A percentile compares a stretch with the other conserved stretches of the same genome.
phyloP scores from a whole-genome alignment of 768 basidiomycete species.

The Rhodocollybia butyracea region DNA sequence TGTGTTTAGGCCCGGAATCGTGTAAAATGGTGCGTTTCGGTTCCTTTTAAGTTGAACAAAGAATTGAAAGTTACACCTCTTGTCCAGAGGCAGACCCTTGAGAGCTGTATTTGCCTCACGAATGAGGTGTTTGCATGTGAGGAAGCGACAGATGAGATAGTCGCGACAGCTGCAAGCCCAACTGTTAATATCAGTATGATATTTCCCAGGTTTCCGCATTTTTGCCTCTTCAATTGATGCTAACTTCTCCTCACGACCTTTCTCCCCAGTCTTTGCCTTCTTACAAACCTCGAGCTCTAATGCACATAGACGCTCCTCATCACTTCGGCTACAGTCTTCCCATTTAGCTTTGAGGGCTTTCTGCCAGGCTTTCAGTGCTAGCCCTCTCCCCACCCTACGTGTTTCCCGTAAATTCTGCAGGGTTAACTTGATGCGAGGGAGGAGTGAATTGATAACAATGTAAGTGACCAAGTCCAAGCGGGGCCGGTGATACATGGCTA shows the following conservation, averaged over 20 bases:
- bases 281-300: not conserved
- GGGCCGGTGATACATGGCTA: not conserved
- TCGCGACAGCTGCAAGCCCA: constrained; percentile 19
- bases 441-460: not conserved
- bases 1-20: too few relatives aligned
- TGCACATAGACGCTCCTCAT: not conserved
- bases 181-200: constrained; percentile 11
- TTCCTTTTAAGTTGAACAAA: too few relatives aligned
- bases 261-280: not conserved
- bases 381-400: too few relatives aligned
- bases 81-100: too few relatives aligned
- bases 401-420: too few relatives aligned
- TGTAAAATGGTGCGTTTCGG: too few relatives aligned
- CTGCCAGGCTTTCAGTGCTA: not conserved
- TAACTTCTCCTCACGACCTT: not conserved
- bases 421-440: too few relatives aligned
- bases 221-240: not conserved
- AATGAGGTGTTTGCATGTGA: constrained; percentile 13
- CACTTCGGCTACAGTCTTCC: not conserved
- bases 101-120: constrained; percentile 7
- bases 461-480: not conserved
- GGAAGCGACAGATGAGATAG: constrained; percentile 14
- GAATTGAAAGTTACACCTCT: too few relatives aligned
- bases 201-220: not conserved
- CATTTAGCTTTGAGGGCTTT: not conserved